Base-by-base conservation (phyloP, 345 rosid genomes). In the Triadica sebifera region DNA sequence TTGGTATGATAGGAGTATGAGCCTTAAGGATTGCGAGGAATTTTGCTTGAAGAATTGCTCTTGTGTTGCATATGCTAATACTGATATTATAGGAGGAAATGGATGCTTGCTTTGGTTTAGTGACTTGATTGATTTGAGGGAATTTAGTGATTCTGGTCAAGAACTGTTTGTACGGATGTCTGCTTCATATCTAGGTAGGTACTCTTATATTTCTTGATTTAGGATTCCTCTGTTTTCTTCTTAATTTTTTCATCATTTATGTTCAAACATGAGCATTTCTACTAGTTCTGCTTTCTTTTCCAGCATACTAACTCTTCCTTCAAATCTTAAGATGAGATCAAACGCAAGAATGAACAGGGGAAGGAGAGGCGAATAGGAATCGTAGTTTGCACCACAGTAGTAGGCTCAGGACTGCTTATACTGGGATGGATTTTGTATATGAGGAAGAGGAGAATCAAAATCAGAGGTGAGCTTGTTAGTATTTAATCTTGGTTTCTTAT, bases 91-190 rank as follows among this genome's bases (percentile, higher is more conserved):
- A 38, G 66, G 49, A 13, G 80, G 81, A 39, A 78, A 22, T 25
- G 81, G 81, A 8, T 78, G 81, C 69, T 52, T 73, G 70, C 69
- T 72, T 29, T 78, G 81, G 81, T 78, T 73, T 17, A 38, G 65
- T 24, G 74, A 68, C 25, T 45, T 78, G 65, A 55, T 73, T 66
- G 81, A 78, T 63, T 4, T 74, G 20, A 73, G 77, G 50, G 74
- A 62, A 20, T 73, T 59, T n/a, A 0, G 70, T 34, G 74, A 43
- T 6, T 4, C 8, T 1, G 81, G 77, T 20, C 81, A 78, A 43
- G 66, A 62, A 15, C 25, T 78, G 43, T 78, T 73, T 51, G 29
- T 78, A 11, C 68, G 74, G 12, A 69, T 74, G 69, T 8, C 77
- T 73, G 74, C 77, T 68, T 61, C 81, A 8, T 61, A 73, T 29